These are phyloP conservation scores for Pterothamnion heteromorphum DNA, from an alignment of 31 red algal species.

Conservation along the genomic window DNA sequence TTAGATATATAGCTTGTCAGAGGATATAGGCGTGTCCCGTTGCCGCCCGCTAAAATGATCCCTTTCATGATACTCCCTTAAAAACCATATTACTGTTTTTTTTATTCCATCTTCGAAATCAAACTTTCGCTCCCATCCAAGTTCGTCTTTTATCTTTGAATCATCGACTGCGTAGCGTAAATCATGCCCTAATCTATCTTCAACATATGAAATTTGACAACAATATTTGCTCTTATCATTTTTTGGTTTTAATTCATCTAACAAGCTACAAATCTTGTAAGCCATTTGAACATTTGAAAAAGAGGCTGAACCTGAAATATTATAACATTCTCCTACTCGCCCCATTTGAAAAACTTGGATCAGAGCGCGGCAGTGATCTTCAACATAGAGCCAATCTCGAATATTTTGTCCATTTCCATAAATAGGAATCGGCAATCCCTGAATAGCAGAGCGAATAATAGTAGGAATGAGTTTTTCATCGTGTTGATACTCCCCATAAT, in stretches of 20 bases:
- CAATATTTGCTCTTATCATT: not conserved
- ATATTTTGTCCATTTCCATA: constrained; percentile 25
- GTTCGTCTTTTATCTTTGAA: constrained; percentile 18
- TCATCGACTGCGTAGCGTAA: not conserved
- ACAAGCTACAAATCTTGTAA: not conserved
- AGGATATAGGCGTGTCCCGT: constrained; percentile 8
- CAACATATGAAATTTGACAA: not conserved
- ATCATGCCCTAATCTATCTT: constrained; percentile 28
- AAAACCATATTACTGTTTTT: not conserved
- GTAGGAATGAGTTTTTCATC: constrained; percentile 4
- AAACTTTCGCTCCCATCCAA: not conserved
- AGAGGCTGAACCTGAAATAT: not conserved
- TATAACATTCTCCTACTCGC: not conserved
- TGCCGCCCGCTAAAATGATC: constrained; percentile 16
- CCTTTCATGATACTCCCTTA: constrained; percentile 6
- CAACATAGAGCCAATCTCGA: constrained; percentile 30
- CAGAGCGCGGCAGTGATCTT: not conserved
- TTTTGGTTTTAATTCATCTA: constrained; percentile 9
- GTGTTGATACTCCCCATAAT: constrained; percentile 8
- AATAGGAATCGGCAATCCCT: not conserved
- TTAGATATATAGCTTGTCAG: not conserved
- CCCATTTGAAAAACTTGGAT: not conserved
- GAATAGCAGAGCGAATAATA: not conserved
- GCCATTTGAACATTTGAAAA: not conserved
- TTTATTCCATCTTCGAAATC: constrained; percentile 11